phyloP scores from a whole-genome alignment of 164 flowering plant species.

The Vitis amurensis region DNA sequence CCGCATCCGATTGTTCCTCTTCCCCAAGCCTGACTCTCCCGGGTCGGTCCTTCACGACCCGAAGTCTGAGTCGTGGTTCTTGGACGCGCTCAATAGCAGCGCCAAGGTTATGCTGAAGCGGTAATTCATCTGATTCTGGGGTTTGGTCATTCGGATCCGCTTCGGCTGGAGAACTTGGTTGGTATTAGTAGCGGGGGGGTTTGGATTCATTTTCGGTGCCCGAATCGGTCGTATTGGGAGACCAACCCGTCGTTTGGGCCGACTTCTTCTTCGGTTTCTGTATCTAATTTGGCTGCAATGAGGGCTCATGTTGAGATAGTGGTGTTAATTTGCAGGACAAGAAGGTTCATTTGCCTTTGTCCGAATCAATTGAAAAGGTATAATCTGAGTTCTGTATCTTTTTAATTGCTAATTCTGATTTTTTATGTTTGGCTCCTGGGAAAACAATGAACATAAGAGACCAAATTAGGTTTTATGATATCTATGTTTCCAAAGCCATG shows the following conservation, averaged over 20 bases:
- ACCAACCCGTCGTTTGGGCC: conserved; percentile 59
- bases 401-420: neutral
- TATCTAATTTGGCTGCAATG: conserved; percentile 34
- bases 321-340: conserved; percentile 15
- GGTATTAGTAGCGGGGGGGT: conserved; percentile 5
- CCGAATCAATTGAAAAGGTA: conserved; percentile 39
- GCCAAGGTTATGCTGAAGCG: conserved; percentile 25
- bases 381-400: neutral
- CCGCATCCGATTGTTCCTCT: conserved; percentile 43
- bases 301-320: conserved; percentile 23
- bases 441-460: no score
- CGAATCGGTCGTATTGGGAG: conserved; percentile 46
- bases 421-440: neutral
- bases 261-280: conserved; percentile 43
- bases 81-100: conserved; percentile 32
- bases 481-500: no score
- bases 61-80: conserved; percentile 43
- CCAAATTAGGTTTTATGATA: no score
- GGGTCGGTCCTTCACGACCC: conserved; percentile 15
- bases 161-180: conserved; percentile 4
- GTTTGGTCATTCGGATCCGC: conserved; percentile 8
- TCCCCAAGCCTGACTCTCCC: conserved; percentile 14
- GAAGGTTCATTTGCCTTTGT: conserved; percentile 18
- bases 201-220: conserved; percentile 10
- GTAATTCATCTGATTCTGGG: neutral